Evolutionary conservation across 441 rosid genomes (phyloP), one percentile per base, ranked within the genome.

Genomic region (Rhodomyrtus psidioides): DNA sequence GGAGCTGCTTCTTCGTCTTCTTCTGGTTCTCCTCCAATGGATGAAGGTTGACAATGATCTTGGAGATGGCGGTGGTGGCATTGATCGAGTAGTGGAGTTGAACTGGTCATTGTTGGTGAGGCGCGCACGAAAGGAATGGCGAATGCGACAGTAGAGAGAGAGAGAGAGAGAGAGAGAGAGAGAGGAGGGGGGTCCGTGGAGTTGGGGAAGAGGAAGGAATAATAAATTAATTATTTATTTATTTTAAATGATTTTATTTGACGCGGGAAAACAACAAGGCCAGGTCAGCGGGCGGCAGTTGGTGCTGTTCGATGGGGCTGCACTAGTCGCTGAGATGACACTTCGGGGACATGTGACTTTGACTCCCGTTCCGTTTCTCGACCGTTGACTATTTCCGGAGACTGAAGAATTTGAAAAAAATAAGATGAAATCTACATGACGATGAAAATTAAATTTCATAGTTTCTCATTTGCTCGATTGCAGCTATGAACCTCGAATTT

Each of bases 41-140:
- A 34, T 34, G 58, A 55, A 23, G 12, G 58, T 8, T 3, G 58
- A 9, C 19, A 30, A 70, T 39, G 87, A 7, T 59, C 21, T 16
- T 70, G 39, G 84, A 16, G 55, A n/a, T 51, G 86, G 55, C 24
- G 26, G 70, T 57, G 85, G 53, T 57, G 85, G 53, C 70, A 85
- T 27, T 51, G 83, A 46, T 75, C n/a, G 83, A 82, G 83, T 54
- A 53, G 83, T 70, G 65, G 53, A 56, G 86, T 93, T 89, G 95
- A 93, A 93, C 83, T 89, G 87, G 92, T 94, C 93, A 83, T 53
- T 0, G 88, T 83, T 27, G 89, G 84, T 82, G 83, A 86, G 88
- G 76, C 79, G 39, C 84, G 88, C 89, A 90, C 91, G 92, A 53
- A 91, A 93, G 91, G 94, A 88, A 92, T 51, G 53, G 5, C 15